Evolutionary conservation across 2,329 filamentous ascomycete genomes (phyloP).

Genomic region (Septoria linicola): DNA sequence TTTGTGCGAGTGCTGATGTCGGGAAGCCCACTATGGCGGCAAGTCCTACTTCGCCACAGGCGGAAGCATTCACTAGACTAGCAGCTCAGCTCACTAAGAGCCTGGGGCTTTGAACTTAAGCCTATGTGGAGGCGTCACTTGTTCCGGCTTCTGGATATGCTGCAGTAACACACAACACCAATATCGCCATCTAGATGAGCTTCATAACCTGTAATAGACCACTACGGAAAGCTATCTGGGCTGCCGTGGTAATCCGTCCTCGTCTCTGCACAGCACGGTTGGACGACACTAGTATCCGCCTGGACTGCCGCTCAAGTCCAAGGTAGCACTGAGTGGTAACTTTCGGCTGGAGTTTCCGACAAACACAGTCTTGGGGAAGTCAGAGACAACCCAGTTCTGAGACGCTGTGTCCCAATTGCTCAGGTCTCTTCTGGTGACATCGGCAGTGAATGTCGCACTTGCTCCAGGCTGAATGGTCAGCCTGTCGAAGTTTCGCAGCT

Average conservation of each 20-base stretch:
- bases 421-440: constrained; percentile 75
- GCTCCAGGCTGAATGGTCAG: constrained; percentile 69
- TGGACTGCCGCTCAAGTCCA: constrained; percentile 1
- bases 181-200: too few relatives aligned
- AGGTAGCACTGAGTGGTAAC: constrained; percentile 46
- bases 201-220: too few relatives aligned
- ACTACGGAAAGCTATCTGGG: too few relatives aligned
- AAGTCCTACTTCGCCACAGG: constrained; percentile 72
- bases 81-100: constrained; percentile 23
- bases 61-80: constrained; percentile 63
- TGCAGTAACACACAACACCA: too few relatives aligned
- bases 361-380: constrained; percentile 58
- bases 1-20: constrained; percentile 81
- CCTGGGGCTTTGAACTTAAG: background rate
- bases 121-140: background rate
- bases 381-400: constrained; percentile 76
- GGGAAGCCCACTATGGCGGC: constrained; percentile 89
- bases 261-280: background rate
- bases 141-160: too few relatives aligned
- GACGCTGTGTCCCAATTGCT: constrained; percentile 76
- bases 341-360: constrained; percentile 61
- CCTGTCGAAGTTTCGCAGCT: constrained; percentile 66
- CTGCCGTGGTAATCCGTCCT: too few relatives aligned
- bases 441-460: constrained; percentile 63
- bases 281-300: constrained; percentile 7